Evolutionary conservation across 2,329 filamentous ascomycete genomes (phyloP), one percentile per base, ranked within the genome.

Genomic region (Fusarium robinianum): DNA sequence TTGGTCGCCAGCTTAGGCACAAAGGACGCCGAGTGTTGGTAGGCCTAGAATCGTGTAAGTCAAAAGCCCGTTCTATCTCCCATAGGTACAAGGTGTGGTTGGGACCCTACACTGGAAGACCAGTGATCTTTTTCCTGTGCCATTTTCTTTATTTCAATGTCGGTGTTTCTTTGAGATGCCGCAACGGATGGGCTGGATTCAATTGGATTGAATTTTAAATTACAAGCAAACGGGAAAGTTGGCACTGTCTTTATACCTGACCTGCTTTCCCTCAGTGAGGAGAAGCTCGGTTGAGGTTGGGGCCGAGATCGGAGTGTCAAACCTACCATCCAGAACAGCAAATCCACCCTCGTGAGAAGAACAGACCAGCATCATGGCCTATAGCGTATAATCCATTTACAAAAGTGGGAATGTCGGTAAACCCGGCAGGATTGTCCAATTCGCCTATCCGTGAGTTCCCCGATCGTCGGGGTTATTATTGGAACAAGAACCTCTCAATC

Each of bases 1-100:
- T 80, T 83, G 11, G 71, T 73, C 1, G 81, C 76, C 8, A 85
- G 68, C 58, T 81, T 79, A 4, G 83, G 81, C 7, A 85, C 82
- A 56, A 85, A 86, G 0, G 79, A 77, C 6, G 82, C 83, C 2
- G 81, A 76, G 45, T 77, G 69, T 47, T 81, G 77, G 60, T 85
- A 86, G 21, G 75, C 75, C 78, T 82, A 47, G 8, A 9, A 3
- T 31, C 12, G 22, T 61, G 50, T 60, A 55, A 56, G 46, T 51
- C 19, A 15, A 23, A 54, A 24, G 31, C 30, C 17, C 17, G 36
- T 21, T n/a, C n/a, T n/a, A n/a, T n/a, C n/a, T n/a, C n/a, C n/a
- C n/a, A n/a, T n/a, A n/a, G 15, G 6, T n/a, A 24, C 12, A 4
- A 19, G 19, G 5, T 9, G 9, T 56, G 8, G 32, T 17, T 22